phyloP scores from a whole-genome alignment of 2,329 filamentous ascomycete species.

The Beauveria bassiana region DNA sequence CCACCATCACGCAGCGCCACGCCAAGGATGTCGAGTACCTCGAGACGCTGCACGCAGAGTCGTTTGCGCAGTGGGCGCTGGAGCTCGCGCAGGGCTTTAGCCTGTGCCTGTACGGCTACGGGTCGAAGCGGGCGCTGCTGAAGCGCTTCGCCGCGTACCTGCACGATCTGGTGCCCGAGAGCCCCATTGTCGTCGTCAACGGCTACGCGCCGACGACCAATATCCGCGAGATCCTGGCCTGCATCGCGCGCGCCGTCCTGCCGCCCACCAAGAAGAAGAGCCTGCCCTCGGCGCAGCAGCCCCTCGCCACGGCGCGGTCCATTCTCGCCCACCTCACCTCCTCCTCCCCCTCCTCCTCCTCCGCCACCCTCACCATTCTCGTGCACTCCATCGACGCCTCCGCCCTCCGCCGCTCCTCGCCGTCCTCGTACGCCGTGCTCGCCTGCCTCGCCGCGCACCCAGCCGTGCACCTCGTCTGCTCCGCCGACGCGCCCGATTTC shows the following conservation, averaged over 20 bases:
- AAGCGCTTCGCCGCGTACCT: conserved; percentile 69
- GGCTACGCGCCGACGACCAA: conserved; percentile 66
- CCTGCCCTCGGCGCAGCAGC: not conserved
- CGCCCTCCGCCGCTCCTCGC: conserved; percentile 55
- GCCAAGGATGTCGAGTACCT: conserved; percentile 62
- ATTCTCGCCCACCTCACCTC: conserved; percentile 28
- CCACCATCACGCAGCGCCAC: conserved; percentile 53
- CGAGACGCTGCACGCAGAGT: conserved; percentile 65
- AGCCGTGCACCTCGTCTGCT: conserved; percentile 65
- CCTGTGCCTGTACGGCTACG: conserved; percentile 86
- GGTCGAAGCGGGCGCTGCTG: conserved; percentile 73
- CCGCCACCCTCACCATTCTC: conserved; percentile 53
- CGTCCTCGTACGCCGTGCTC: conserved; percentile 55
- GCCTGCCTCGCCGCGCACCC: conserved; percentile 69
- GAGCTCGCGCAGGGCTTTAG: conserved; percentile 83
- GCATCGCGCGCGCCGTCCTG: conserved; percentile 42
- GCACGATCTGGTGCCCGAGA: conserved; percentile 22
- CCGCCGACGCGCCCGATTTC: conserved; percentile 83
- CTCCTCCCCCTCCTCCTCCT: not conserved
- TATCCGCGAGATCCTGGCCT: conserved; percentile 58
- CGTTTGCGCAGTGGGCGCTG: conserved; percentile 87
- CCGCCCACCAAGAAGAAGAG: conserved; percentile 40
- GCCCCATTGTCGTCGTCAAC: conserved; percentile 71
- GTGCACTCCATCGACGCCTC: conserved; percentile 82
- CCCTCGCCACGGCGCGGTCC: conserved; percentile 4